Percentiles rank a stretch among this genome's conserved stretches.
These are phyloP conservation scores for Murraya paniculata DNA, from an alignment of 345 rosid genomes.

Conservation along the genomic window DNA sequence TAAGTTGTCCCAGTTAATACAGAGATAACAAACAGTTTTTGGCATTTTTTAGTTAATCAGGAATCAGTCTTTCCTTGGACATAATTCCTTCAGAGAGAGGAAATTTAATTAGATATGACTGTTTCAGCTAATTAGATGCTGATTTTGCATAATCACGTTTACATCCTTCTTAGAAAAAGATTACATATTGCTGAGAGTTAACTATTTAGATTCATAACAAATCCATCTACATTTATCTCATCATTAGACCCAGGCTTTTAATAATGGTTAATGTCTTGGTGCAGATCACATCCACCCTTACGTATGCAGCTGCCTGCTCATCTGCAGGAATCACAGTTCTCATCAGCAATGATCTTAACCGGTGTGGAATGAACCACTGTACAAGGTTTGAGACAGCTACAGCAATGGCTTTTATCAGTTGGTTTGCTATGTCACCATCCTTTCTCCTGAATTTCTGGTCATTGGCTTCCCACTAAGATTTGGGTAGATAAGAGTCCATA, in stretches of 20 bases:
- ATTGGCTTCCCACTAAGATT: constrained; percentile 54
- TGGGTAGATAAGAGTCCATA: background rate
- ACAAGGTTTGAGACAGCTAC: constrained; percentile 65
- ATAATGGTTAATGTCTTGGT: constrained; percentile 5
- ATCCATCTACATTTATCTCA: too few relatives aligned
- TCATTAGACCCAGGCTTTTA: background rate
- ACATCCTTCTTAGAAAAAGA: background rate
- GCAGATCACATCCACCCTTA: constrained; percentile 70
- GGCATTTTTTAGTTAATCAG: background rate
- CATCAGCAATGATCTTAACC: constrained; percentile 45
- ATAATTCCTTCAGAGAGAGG: background rate
- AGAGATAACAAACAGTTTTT: background rate
- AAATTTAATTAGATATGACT: background rate
- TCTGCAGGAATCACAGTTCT: constrained; percentile 79
- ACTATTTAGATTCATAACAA: background rate
- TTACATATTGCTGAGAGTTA: background rate
- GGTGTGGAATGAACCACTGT: constrained; percentile 53
- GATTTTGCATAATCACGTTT: background rate
- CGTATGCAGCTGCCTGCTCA: constrained; percentile 75
- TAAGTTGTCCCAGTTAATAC: background rate
- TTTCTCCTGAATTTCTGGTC: constrained; percentile 73
- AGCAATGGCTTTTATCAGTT: constrained; percentile 75
- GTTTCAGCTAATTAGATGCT: background rate
- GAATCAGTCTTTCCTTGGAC: background rate
- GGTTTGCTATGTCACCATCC: constrained; percentile 63